Percentiles rank a stretch among this genome's conserved stretches.
Evolutionary conservation across 306 rosid genomes (phyloP).

Genomic region (Trichosanthes truncata): DNA sequence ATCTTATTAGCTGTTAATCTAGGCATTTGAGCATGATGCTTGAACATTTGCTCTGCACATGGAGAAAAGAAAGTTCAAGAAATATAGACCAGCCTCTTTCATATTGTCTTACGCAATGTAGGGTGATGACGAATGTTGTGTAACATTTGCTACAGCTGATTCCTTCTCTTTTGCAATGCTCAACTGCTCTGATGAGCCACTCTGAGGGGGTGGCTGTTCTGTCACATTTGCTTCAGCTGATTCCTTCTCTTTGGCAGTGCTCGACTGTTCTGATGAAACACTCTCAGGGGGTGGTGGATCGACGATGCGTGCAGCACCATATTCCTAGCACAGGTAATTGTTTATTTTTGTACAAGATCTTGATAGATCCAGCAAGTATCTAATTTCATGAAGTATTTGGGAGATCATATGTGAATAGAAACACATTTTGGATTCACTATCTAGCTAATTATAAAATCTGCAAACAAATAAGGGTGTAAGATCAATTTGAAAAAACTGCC

Average conservation of each 20-base stretch:
- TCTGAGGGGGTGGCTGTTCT: slow-evolving; percentile 21
- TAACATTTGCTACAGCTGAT: slow-evolving; percentile 23
- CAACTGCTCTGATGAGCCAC: slow-evolving; percentile 27
- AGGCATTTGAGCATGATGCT: background rate
- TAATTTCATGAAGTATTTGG: background rate
- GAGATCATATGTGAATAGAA: background rate
- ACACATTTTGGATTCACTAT: background rate
- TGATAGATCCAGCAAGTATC: background rate
- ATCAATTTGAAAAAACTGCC: background rate
- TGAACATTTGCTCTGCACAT: background rate
- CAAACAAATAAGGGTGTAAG: background rate
- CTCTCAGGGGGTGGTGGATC: slow-evolving; percentile 26
- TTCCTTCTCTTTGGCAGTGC: slow-evolving; percentile 24
- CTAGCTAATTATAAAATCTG: background rate
- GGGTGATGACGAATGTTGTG: slow-evolving; percentile 49
- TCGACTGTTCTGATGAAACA: slow-evolving; percentile 28
- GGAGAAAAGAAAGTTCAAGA: background rate
- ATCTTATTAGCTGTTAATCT: background rate
- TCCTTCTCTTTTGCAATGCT: slow-evolving; percentile 22
- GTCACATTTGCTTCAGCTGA: slow-evolving; percentile 24
- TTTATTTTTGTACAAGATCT: background rate
- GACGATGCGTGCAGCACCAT: slow-evolving; percentile 18
- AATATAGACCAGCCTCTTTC: slow-evolving; percentile 1
- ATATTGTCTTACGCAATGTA: slow-evolving; percentile 41
- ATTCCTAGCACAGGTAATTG: slow-evolving; percentile 28